These are phyloP conservation scores for Glycine soja DNA, from an alignment of 306 rosid genomes.

Conservation along the genomic window DNA sequence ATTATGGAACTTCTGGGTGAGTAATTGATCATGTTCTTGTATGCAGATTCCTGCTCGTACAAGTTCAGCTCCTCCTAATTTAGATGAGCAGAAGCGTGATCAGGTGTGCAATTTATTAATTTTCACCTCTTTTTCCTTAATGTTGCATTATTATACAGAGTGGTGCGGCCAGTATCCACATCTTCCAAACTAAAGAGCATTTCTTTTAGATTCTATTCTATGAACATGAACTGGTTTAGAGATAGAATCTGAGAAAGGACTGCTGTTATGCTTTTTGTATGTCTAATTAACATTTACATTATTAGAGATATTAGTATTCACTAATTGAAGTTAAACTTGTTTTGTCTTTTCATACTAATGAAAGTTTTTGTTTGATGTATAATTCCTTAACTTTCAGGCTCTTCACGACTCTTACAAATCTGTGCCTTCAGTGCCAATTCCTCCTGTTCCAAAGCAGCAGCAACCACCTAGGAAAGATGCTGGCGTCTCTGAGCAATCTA, in stretches of 20 bases:
- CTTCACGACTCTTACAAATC: conserved; percentile 65
- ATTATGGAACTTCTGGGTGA: conserved; percentile 10
- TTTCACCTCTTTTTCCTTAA: not conserved
- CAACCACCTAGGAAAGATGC: conserved; percentile 72
- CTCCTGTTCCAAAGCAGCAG: conserved; percentile 80
- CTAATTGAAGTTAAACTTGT: not conserved
- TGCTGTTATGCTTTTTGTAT: not conserved
- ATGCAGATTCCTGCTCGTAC: conserved; percentile 94
- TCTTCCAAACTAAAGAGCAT: conserved; percentile 3
- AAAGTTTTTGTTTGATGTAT: conserved; percentile 34
- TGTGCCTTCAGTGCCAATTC: conserved; percentile 66
- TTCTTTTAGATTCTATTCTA: conserved; percentile 7
- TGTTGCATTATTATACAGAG: conserved; percentile 31
- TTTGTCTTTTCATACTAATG: conserved; percentile 6
- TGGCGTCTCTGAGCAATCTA: conserved; percentile 58
- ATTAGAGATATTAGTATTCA: not conserved
- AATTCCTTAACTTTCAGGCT: conserved; percentile 61
- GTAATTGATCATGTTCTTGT: conserved; percentile 42
- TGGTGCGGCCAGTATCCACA: not conserved
- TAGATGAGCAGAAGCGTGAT: conserved; percentile 89
- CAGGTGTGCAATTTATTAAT: conserved; percentile 60
- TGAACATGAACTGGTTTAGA: not conserved
- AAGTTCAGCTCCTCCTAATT: conserved; percentile 96
- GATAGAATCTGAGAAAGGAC: conserved; percentile 26
- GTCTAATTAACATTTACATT: conserved; percentile 29